Evolutionary conservation across 2,329 filamentous ascomycete genomes (phyloP).

Genomic region (Botrytis cinerea): DNA sequence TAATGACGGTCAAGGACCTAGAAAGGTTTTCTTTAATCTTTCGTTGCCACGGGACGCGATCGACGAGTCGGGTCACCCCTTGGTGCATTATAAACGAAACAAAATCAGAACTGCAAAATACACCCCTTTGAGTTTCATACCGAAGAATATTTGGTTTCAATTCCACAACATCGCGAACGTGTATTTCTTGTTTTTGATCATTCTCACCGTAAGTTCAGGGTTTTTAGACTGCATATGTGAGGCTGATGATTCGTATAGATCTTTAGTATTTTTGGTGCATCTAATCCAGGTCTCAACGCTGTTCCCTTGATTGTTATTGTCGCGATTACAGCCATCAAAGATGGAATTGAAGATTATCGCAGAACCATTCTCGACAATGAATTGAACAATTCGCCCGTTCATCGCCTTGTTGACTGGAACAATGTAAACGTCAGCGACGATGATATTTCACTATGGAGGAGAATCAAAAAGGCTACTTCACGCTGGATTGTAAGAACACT

Average conservation of each 20-base stretch:
- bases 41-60: conserved; percentile 73
- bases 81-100: conserved; percentile 75
- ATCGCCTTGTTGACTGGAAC: conserved; percentile 82
- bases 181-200: conserved; percentile 96
- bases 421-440: conserved; percentile 94
- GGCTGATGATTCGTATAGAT: conserved; percentile 59
- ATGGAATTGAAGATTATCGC: conserved; percentile 93
- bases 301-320: conserved; percentile 94
- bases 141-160: conserved; percentile 96
- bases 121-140: conserved; percentile 89
- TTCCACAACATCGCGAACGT: conserved; percentile 99
- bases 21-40: conserved; percentile 82
- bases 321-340: conserved; percentile 84
- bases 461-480: conserved; percentile 81
- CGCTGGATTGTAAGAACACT: conserved; percentile 42
- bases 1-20: conserved; percentile 43
- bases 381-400: conserved; percentile 93
- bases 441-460: conserved; percentile 81
- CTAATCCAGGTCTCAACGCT: conserved; percentile 85
- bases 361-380: conserved; percentile 89
- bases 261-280: conserved; percentile 92
- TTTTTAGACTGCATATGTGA: conserved; percentile 6
- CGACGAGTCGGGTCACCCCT: conserved; percentile 78
- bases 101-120: conserved; percentile 99
- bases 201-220: conserved; percentile 74